These are phyloP conservation scores for Amorphotheca resinae DNA, from an alignment of 495 filamentous ascomycete genomes.

Conservation along the genomic window DNA sequence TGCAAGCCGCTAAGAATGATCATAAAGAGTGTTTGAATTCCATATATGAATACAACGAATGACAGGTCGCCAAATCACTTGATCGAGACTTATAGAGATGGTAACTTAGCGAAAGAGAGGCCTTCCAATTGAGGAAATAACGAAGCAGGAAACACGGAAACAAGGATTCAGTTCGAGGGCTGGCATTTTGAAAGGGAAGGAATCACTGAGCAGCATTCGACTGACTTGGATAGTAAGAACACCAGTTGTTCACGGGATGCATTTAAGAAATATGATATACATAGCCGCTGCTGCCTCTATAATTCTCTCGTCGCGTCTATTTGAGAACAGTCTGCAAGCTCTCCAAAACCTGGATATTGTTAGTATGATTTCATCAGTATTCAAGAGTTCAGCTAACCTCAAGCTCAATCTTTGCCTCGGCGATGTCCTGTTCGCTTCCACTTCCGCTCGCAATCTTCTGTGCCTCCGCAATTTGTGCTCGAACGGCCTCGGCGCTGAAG, in stretches of 20 bases:
- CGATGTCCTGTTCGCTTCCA: slow-evolving; percentile 94
- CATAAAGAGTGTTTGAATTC: too few species aligned
- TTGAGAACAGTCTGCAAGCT: slow-evolving; percentile 64
- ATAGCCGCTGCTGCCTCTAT: slow-evolving; percentile 16
- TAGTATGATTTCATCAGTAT: slow-evolving; percentile 2
- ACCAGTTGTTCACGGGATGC: slow-evolving; percentile 15
- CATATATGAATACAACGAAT: too few species aligned
- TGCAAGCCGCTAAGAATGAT: too few species aligned
- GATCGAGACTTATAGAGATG: too few species aligned
- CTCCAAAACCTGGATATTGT: slow-evolving; percentile 48
- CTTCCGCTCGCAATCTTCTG: slow-evolving; percentile 85
- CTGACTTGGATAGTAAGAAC: too few species aligned
- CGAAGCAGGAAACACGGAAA: too few species aligned
- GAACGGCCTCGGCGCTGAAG: slow-evolving; percentile 77
- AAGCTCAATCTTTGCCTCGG: slow-evolving; percentile 96
- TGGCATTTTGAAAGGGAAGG: too few species aligned
- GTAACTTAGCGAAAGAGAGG: too few species aligned
- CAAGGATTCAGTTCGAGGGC: too few species aligned
- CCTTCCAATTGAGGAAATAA: too few species aligned
- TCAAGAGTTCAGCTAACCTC: slow-evolving; percentile 49
- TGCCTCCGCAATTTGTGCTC: slow-evolving; percentile 76
- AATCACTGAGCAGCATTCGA: too few species aligned
- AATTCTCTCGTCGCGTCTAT: slow-evolving; percentile 29
- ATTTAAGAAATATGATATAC: slow-evolving; percentile 23
- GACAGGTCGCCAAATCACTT: too few species aligned